These are phyloP conservation scores for Blastobotrys terrestris DNA, from an alignment of 805 yeast species.

Conservation along the genomic window DNA sequence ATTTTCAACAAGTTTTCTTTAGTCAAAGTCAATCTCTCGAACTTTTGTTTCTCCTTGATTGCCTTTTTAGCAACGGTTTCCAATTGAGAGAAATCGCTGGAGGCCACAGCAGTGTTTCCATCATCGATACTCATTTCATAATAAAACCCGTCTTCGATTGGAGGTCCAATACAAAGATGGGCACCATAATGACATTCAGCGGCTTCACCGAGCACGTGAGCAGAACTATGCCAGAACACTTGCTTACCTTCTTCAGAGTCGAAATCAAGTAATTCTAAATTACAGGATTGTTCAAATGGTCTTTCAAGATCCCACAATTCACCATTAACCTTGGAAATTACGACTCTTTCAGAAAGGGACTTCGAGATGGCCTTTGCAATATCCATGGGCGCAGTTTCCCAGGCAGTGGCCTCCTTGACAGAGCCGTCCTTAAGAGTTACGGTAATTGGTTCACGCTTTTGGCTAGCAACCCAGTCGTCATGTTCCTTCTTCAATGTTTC, in stretches of 20 bases:
- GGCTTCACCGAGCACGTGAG: conserved; percentile 96
- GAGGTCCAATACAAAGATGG: conserved; percentile 91
- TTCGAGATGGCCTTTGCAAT: conserved; percentile 81
- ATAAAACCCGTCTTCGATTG: conserved; percentile 96
- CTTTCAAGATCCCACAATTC: conserved; percentile 92
- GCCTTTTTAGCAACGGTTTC: conserved; percentile 85
- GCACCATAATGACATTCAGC: conserved; percentile 96
- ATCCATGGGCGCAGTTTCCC: conserved; percentile 85
- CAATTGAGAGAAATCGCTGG: conserved; percentile 73
- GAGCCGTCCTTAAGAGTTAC: conserved; percentile 86
- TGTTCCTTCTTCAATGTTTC: conserved; percentile 73
- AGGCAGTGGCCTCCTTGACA: conserved; percentile 68
- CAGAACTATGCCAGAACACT: conserved; percentile 98
- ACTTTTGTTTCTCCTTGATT: conserved; percentile 90
- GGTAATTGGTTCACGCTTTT: conserved; percentile 58
- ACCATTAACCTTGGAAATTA: conserved; percentile 87
- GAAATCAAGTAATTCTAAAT: conserved; percentile 80
- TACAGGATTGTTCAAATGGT: conserved; percentile 71
- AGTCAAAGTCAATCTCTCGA: conserved; percentile 86
- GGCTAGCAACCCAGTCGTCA: conserved; percentile 62
- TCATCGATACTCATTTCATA: conserved; percentile 86
- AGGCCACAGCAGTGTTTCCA: conserved; percentile 70
- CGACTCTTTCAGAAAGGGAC: conserved; percentile 81
- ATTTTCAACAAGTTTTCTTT: conserved; percentile 86
- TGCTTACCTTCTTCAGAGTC: conserved; percentile 90